These are phyloP conservation scores for Kentomonas sorsogonicus DNA, from an alignment of 208 protist genomes.

Conservation along the genomic window DNA sequence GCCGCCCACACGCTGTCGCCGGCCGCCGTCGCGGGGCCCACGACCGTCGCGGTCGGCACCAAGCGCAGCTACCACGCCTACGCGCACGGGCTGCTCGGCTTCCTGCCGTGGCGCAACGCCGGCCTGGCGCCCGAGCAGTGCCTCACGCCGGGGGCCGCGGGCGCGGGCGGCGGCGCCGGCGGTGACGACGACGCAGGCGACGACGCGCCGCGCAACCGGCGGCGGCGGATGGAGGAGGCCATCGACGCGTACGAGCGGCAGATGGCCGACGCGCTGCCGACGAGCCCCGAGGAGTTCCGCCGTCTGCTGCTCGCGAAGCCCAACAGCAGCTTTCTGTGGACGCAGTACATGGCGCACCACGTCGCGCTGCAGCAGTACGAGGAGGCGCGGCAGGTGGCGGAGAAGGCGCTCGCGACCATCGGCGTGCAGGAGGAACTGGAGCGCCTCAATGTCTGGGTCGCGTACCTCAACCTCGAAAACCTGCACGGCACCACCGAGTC, in stretches of 20 bases:
- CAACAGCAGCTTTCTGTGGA: constrained; percentile 92
- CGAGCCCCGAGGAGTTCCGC: constrained; percentile 87
- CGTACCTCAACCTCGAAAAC: constrained; percentile 93
- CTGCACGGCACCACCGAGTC: constrained; percentile 87
- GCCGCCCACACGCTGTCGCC: neutral
- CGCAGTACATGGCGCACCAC: constrained; percentile 91
- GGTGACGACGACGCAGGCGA: constrained; percentile 17
- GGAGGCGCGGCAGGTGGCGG: constrained; percentile 82
- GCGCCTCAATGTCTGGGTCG: constrained; percentile 91
- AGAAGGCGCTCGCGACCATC: constrained; percentile 89
- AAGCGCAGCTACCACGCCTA: neutral
- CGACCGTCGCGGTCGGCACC: neutral
- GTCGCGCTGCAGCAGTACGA: constrained; percentile 82
- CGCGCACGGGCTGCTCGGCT: constrained; percentile 40
- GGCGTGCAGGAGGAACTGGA: constrained; percentile 77
- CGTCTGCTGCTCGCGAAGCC: constrained; percentile 82
- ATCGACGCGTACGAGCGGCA: constrained; percentile 84
- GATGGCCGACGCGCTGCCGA: constrained; percentile 61
- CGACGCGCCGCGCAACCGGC: constrained; percentile 36
- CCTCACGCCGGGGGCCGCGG: constrained; percentile 16
- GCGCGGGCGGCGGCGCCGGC: constrained; percentile 18
- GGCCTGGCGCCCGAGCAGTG: constrained; percentile 1
- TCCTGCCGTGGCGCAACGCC: constrained; percentile 57
- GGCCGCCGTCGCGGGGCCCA: neutral
- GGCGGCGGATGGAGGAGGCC: constrained; percentile 68